Conservation (phyloP, 2,329 filamentous ascomycete genomes). For the Monosporascus sp. region DNA sequence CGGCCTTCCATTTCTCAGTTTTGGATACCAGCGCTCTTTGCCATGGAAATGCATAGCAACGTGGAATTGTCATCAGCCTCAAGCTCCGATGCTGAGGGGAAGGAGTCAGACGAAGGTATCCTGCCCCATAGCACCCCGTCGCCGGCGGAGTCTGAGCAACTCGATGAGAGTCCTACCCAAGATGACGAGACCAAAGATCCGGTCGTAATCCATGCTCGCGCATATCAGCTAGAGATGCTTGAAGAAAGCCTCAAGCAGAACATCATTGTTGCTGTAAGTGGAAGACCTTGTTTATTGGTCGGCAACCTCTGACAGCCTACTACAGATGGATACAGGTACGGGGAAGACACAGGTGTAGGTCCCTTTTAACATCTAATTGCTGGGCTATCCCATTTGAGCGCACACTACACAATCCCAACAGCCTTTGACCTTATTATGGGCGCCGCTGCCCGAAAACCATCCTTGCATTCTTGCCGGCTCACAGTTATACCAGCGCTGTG, state of each 20-base stretch:
- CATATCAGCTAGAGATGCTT: constrained; percentile 74
- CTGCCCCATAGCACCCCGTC: not conserved
- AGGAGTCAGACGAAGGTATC: not conserved
- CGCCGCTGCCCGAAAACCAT: too few species aligned
- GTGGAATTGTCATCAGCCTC: not conserved
- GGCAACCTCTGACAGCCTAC: not conserved
- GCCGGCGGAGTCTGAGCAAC: not conserved
- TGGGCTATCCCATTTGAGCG: too few species aligned
- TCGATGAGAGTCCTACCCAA: not conserved
- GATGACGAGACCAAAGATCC: constrained; percentile 13
- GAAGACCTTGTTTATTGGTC: not conserved
- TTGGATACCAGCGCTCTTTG: too few species aligned
- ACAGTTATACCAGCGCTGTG: constrained; percentile 47
- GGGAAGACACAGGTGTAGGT: constrained; percentile 74
- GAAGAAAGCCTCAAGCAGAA: constrained; percentile 63
- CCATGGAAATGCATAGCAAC: not conserved
- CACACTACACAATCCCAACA: too few species aligned
- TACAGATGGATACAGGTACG: constrained; percentile 70
- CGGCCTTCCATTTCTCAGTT: too few species aligned
- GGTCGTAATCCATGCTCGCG: constrained; percentile 41
- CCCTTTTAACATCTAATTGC: not conserved
- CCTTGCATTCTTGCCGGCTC: constrained; percentile 7
- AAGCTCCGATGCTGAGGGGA: not conserved
- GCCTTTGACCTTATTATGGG: too few species aligned
- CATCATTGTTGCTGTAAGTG: constrained; percentile 63